Evolutionary conservation across 805 yeast species (phyloP).

Genomic region (Pichia thaimueangensis): DNA sequence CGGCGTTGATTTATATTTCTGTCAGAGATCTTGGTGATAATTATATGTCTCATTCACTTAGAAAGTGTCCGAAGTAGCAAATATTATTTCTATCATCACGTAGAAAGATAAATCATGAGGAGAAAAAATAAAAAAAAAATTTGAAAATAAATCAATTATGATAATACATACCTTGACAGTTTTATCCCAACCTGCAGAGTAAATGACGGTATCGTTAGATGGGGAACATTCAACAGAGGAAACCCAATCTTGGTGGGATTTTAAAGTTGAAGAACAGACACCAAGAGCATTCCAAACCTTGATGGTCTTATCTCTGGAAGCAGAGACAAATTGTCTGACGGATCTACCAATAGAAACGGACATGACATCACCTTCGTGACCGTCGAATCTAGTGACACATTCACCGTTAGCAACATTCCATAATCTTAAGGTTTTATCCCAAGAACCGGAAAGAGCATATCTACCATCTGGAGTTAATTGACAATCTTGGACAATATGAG

Average conservation of each 20-base stretch:
- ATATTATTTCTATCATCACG: constrained; percentile 73
- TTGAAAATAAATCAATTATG: constrained; percentile 2
- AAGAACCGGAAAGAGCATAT: constrained; percentile 96
- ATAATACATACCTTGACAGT: constrained; percentile 75
- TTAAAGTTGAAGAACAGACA: constrained; percentile 89
- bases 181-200: constrained; percentile 99
- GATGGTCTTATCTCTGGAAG: constrained; percentile 98
- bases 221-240: constrained; percentile 97
- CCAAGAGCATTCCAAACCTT: constrained; percentile 99
- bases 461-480: constrained; percentile 97
- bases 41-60: constrained; percentile 88
- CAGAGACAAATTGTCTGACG: constrained; percentile 97
- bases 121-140: background rate
- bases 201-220: constrained; percentile 61
- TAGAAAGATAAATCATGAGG: constrained; percentile 25
- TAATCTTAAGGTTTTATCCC: constrained; percentile 99
- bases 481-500: constrained; percentile 98
- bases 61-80: constrained; percentile 98
- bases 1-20: constrained; percentile 8
- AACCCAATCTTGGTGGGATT: constrained; percentile 99
- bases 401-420: constrained; percentile 96
- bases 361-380: constrained; percentile 96
- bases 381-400: constrained; percentile 90
- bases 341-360: constrained; percentile 94
- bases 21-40: constrained; percentile 99